Evolutionary conservation across 768 basidiomycete species (phyloP), one percentile per base, ranked within the genome.

Genomic region (Boletus speciosus): DNA sequence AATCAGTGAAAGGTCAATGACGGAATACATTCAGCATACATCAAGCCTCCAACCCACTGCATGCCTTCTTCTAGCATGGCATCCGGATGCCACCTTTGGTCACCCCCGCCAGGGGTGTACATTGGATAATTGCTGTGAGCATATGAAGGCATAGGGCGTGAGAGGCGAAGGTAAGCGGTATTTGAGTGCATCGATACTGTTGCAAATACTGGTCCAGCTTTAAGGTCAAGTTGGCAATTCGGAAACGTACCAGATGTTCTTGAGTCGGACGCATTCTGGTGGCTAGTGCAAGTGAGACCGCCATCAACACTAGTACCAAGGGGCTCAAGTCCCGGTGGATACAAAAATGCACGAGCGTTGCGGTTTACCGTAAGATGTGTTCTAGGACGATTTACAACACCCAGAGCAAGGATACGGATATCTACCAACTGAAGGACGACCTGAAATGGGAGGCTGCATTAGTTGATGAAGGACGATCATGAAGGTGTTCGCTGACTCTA

Each of bases 1-100:
- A 47, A 36, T 61, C n/a, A 56, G 54, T 5, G 16, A 57, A 51
- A 36, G 8, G 25, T 52, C 52, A 54, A 21, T 21, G 21, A n/a
- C 1, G 4, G 6, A 38, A 47, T 52, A 46, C 7, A 11, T n/a
- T 35, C 32, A 38, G 54, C 79, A 56, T 54, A 86, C 89, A 91
- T 81, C 58, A 90, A 63, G 21, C 81, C 75, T 29, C 89, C 89
- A 10, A 88, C 81, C 89, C 89, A 90, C 44, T 83, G 77, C 52
- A 78, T 65, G n/a, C 82, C 84, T 37, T 79, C 78, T 66, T 81
- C 81, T 61, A 83, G 79, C 12, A 77, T 68, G 50, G 75, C 78
- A 21, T 76, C 78, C 11, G 72, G 71, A 23, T 78, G 52, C 86
- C 88, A 86, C 25, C 86, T 79, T 57, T 75, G 76, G 67, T 90